phyloP scores from a whole-genome alignment of 2,329 filamentous ascomycete species.

The Cryphonectria carpinicola region DNA sequence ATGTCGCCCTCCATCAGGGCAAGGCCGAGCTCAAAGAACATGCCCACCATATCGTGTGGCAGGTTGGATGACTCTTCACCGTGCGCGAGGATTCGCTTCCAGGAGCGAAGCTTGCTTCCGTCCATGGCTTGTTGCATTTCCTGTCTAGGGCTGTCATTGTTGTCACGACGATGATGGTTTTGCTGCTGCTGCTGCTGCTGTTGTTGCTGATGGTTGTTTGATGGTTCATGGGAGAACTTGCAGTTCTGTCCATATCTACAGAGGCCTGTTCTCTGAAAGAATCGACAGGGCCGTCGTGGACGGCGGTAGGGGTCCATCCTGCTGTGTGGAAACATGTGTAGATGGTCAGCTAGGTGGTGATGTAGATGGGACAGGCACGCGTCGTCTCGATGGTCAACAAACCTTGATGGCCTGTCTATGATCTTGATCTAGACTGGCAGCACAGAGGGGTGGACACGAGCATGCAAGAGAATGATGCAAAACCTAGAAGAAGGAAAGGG shows the following conservation, averaged over 20 bases:
- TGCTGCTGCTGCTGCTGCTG: not conserved
- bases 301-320: not conserved
- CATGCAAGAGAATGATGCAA: not conserved
- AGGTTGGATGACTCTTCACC: not conserved
- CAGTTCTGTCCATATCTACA: not conserved
- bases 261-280: not conserved
- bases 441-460: not conserved
- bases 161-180: not conserved
- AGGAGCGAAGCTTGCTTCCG: conserved; percentile 14
- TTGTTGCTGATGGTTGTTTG: not conserved
- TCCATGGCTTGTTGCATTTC: not conserved
- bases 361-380: not conserved
- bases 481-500: not conserved
- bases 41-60: not conserved
- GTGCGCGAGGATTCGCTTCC: conserved; percentile 11
- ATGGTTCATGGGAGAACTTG: not conserved
- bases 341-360: not conserved
- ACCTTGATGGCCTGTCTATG: not conserved
- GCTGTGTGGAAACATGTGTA: not conserved
- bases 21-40: conserved; percentile 38
- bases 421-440: not conserved
- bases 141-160: not conserved
- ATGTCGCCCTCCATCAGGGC: conserved; percentile 39
- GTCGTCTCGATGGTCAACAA: not conserved
- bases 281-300: not conserved